A percentile compares a stretch with the other conserved stretches of the same genome.
These are phyloP conservation scores for Lentinus polychrous DNA, from an alignment of 1,284 basidiomycete species.

Conservation along the genomic window DNA sequence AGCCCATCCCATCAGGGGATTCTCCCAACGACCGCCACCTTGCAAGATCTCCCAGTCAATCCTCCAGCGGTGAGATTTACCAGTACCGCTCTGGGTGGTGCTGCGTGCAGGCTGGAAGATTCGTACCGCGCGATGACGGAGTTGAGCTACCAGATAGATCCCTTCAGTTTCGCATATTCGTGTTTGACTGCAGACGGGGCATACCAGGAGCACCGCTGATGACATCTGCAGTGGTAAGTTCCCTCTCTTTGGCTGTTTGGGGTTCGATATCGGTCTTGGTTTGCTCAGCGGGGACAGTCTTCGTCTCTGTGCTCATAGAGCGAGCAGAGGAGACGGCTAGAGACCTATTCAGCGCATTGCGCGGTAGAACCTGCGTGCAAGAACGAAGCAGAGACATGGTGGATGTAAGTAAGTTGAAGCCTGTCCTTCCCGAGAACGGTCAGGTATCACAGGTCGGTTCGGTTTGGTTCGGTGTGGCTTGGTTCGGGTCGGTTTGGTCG, in stretches of 20 bases:
- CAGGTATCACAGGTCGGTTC: neutral
- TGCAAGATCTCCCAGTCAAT: conserved; percentile 92
- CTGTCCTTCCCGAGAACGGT: neutral
- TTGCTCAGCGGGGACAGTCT: conserved; percentile 21
- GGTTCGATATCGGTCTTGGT: conserved; percentile 31
- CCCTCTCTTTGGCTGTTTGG: conserved; percentile 30
- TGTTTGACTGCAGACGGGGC: conserved; percentile 16
- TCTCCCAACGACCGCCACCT: conserved; percentile 93
- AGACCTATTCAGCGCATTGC: conserved; percentile 18
- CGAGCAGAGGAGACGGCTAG: conserved; percentile 14
- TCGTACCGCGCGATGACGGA: conserved; percentile 83
- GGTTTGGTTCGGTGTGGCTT: neutral
- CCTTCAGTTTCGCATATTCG: neutral
- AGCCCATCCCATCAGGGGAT: conserved; percentile 98
- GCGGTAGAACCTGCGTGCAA: conserved; percentile 25
- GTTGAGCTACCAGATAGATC: conserved; percentile 50
- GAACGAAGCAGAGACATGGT: conserved; percentile 38
- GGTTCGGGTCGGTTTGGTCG: neutral
- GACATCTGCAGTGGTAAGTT: conserved; percentile 66
- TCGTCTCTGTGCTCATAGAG: conserved; percentile 17
- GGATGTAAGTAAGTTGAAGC: neutral
- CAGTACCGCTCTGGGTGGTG: conserved; percentile 91
- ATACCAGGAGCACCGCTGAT: conserved; percentile 76
- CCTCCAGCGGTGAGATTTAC: conserved; percentile 86
- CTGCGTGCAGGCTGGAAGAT: conserved; percentile 93